phyloP scores from a whole-genome alignment of 768 basidiomycete genomes.

The Multifurca ochricompacta region DNA sequence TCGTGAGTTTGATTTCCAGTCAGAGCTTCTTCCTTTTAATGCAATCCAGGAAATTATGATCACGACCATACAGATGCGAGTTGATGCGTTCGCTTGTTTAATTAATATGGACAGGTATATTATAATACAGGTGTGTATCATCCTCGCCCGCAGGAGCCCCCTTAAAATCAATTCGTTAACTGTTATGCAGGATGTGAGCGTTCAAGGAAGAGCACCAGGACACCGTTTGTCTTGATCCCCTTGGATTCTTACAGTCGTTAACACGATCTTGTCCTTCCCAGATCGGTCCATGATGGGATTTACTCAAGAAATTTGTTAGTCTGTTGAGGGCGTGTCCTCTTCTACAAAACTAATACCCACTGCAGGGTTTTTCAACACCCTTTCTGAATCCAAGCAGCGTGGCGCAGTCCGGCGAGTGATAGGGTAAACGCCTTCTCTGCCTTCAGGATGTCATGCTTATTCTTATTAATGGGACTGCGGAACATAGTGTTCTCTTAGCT shows the following conservation, averaged over 20 bases:
- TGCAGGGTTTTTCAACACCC: slow-evolving; percentile 41
- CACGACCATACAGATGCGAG: slow-evolving; percentile 50
- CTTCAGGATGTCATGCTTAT: background rate
- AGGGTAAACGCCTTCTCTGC: slow-evolving; percentile 29
- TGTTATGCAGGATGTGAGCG: slow-evolving; percentile 17
- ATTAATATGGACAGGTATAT: slow-evolving; percentile 28
- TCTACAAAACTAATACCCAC: background rate
- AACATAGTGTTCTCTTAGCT: slow-evolving; percentile 46
- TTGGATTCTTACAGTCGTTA: slow-evolving; percentile 29
- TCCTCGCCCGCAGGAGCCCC: slow-evolving; percentile 3
- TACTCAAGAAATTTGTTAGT: slow-evolving; percentile 44
- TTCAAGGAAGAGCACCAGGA: no score
- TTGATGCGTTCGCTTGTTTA: background rate
- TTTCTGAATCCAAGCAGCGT: slow-evolving; percentile 38
- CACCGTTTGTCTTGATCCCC: no score
- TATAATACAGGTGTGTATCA: slow-evolving; percentile 41
- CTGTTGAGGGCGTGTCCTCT: background rate
- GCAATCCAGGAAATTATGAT: slow-evolving; percentile 39
- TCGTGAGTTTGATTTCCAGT: slow-evolving; percentile 28
- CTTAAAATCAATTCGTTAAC: no score
- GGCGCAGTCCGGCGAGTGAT: slow-evolving; percentile 49
- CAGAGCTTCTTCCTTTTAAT: background rate
- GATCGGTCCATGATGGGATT: slow-evolving; percentile 49
- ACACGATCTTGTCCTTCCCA: slow-evolving; percentile 33
- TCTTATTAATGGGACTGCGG: background rate